A percentile compares a stretch with the other conserved stretches of the same genome.
Evolutionary conservation across 306 rosid species (phyloP).

Genomic region (Arachis stenosperma): DNA sequence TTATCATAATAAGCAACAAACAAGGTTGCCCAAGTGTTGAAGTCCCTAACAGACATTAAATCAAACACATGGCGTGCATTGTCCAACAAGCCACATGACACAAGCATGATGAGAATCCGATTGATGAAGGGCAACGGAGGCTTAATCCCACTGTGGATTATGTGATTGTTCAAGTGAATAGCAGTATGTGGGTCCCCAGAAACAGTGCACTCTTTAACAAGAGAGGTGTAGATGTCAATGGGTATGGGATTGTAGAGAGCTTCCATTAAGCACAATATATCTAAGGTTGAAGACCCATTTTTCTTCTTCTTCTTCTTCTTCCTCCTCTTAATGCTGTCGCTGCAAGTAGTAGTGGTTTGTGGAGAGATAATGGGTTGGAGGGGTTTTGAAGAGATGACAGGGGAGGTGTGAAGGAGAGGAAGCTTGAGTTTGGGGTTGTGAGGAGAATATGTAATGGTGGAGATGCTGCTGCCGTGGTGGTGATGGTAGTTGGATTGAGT

Average conservation of each 20-base stretch:
- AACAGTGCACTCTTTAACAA: slow-evolving; percentile 54
- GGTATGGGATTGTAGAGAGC: slow-evolving; percentile 46
- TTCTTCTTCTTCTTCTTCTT: slow-evolving; percentile 4
- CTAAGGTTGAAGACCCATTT: slow-evolving; percentile 41
- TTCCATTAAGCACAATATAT: slow-evolving; percentile 57
- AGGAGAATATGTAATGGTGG: slow-evolving; percentile 5
- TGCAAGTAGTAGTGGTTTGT: slow-evolving; percentile 1
- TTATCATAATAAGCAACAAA: slow-evolving; percentile 44
- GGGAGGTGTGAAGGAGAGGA: background rate
- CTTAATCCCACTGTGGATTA: slow-evolving; percentile 35
- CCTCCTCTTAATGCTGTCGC: background rate
- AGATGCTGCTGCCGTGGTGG: background rate
- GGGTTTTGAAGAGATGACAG: slow-evolving; percentile 18
- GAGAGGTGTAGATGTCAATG: slow-evolving; percentile 50
- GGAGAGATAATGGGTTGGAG: slow-evolving; percentile 22
- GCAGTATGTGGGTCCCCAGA: slow-evolving; percentile 48
- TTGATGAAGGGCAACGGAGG: slow-evolving; percentile 42
- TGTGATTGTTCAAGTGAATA: slow-evolving; percentile 42
- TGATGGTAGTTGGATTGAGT: slow-evolving; percentile 25
- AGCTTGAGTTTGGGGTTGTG: slow-evolving; percentile 30
- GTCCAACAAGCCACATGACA: slow-evolving; percentile 44
- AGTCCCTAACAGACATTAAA: slow-evolving; percentile 38
- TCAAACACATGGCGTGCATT: slow-evolving; percentile 49
- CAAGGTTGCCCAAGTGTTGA: slow-evolving; percentile 63
- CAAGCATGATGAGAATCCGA: slow-evolving; percentile 53